Evolutionary conservation across 345 rosid species (phyloP).

Genomic region (Microcos paniculata): DNA sequence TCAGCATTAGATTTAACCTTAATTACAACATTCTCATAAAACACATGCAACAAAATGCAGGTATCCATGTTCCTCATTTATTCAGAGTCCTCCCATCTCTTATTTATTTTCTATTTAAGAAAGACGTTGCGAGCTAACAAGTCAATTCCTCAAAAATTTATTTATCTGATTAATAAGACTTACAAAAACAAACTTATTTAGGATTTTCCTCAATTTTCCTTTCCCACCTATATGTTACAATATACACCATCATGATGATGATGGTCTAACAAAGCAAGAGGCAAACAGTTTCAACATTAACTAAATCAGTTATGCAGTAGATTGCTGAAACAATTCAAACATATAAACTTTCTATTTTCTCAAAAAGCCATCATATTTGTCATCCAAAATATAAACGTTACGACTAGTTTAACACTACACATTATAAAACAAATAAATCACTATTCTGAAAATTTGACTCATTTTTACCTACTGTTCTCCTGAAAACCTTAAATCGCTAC

Average conservation of each 20-base stretch:
- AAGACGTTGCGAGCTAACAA: not conserved
- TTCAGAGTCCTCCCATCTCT: not conserved
- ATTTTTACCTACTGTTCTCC: not conserved
- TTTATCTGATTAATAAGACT: not conserved
- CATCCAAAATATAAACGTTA: not conserved
- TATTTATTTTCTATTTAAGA: not conserved
- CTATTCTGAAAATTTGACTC: not conserved
- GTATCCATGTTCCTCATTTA: not conserved
- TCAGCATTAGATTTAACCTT: not conserved
- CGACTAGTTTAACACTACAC: not conserved
- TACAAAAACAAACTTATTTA: not conserved
- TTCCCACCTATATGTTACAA: not conserved
- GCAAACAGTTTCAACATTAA: not conserved
- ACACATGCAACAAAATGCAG: not conserved
- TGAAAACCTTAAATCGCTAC: not conserved
- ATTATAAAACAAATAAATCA: not conserved
- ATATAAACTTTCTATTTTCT: not conserved
- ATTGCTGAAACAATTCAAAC: not conserved
- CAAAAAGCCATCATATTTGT: not conserved
- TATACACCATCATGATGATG: not conserved
- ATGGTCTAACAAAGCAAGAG: not conserved
- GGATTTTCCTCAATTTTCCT: not conserved
- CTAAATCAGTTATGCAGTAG: not conserved
- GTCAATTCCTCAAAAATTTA: not conserved
- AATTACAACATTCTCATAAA: not conserved